Evolutionary conservation across 1,139 yeast species (phyloP).

Genomic region (Blastobotrys illinoisensis): DNA sequence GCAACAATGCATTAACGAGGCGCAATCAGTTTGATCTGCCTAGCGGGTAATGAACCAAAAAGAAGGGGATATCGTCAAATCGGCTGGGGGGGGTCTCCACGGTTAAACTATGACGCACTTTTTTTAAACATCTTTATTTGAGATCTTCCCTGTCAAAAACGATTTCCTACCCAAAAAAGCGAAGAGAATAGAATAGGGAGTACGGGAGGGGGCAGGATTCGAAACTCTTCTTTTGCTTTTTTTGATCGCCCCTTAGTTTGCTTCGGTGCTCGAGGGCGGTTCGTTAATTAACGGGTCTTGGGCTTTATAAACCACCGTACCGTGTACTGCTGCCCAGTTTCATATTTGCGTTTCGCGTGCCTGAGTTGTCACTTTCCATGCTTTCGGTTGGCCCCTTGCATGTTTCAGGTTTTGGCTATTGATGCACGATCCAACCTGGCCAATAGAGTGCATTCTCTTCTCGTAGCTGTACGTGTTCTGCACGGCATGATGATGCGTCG

Average conservation of each 20-base stretch:
- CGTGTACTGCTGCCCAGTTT: neutral
- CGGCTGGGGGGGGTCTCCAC: neutral
- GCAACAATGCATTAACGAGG: neutral
- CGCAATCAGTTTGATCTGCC: neutral
- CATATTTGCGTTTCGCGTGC: neutral
- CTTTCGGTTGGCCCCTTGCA: neutral
- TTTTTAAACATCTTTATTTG: neutral
- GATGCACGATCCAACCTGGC: slow-evolving; percentile 1
- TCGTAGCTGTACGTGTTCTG: neutral
- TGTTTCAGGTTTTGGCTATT: neutral
- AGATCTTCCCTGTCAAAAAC: neutral
- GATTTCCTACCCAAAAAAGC: neutral
- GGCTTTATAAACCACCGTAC: neutral
- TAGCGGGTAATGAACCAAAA: neutral
- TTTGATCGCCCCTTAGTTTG: neutral
- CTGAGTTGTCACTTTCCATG: neutral
- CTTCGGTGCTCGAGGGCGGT: neutral
- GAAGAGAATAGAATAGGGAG: neutral
- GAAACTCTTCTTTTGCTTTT: neutral
- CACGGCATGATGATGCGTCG: neutral
- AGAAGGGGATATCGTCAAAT: neutral
- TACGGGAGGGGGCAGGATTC: neutral
- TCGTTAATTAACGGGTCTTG: neutral
- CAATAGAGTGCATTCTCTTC: neutral
- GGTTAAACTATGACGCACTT: neutral